Evolutionary conservation across 108 stramenopile genomes (phyloP).

Genomic region (Skeletonema potamos): DNA sequence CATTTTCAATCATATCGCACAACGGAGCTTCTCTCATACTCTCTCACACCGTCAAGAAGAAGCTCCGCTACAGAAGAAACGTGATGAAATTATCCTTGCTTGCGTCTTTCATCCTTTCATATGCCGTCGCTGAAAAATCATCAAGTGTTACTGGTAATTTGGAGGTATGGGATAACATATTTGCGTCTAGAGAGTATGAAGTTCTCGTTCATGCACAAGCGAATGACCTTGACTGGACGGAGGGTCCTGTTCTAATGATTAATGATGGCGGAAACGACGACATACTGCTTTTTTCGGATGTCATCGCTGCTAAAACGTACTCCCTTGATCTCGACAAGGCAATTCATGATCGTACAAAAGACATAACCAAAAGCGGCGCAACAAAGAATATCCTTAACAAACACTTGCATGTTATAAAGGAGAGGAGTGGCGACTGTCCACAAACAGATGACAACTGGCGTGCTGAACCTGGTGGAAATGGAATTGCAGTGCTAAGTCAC

Average conservation of each 20-base stretch:
- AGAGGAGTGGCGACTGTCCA: neutral
- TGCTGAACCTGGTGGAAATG: constrained; percentile 1
- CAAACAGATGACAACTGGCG: neutral
- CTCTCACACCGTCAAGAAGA: no score
- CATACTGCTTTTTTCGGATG: neutral
- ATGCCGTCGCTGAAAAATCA: neutral
- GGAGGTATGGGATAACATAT: neutral
- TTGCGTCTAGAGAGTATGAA: neutral
- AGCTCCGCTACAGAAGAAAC: no score
- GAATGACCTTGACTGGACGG: neutral
- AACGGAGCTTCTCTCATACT: no score
- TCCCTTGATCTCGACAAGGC: neutral
- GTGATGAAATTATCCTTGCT: neutral
- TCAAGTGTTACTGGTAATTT: neutral
- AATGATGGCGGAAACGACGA: neutral
- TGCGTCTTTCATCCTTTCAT: neutral
- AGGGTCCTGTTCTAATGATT: neutral
- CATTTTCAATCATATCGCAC: no score
- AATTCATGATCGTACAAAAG: neutral
- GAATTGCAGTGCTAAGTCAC: neutral
- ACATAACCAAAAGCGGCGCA: neutral
- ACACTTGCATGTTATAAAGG: neutral
- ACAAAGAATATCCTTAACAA: neutral
- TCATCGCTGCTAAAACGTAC: neutral
- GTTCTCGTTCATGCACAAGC: neutral